Evolutionary conservation across 805 yeast species (phyloP), one percentile per base, ranked within the genome.

Genomic region (Metschnikowia gruessii): DNA sequence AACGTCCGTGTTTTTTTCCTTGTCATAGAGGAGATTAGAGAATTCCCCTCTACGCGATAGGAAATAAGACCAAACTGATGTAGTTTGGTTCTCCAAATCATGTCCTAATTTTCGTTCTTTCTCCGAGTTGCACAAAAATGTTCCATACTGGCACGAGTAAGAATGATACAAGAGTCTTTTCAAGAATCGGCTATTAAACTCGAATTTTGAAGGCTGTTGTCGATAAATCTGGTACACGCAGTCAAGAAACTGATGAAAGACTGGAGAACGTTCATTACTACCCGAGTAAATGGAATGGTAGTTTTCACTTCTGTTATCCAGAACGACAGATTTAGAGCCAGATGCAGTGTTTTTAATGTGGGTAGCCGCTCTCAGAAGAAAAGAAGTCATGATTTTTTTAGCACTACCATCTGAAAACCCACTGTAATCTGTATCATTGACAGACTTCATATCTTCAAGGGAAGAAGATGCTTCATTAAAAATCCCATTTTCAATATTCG

Each of bases 11-110:
- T 35, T 32, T 18, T 33, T 36, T 8, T 8, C 34, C 30, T 70
- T 72, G 13, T 65, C 67, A 58, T 76, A 88, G 2, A 56, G 58
- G 16, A 65, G 63, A 61, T 85, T 86, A 1, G 75, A 65, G 59
- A 91, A 92, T 61, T 91, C 96, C 10, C 63, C 63, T 16, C 74
- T 72, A 19, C 97, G 71, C 5, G 95, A 86, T 45, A 81, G 72
- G 69, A 94, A 92, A 61, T 94, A 91, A 64, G 91, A 96, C 98
- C 98, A 91, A 1, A 86, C 96, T 12, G 92, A 82, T 29, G 87
- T 74, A 0, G 97, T 86, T 11, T 74, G 69, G 2, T 64, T 55
- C 7, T 57, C 61, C 1, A 80, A 64, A 10, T 72, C 62, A 22
- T 71, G 65, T 1, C 55, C 50, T 18, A 58, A 52, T n/a, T 66